Percentiles rank a stretch among this genome's conserved stretches.
These are phyloP conservation scores for Choiromyces venosus DNA, from an alignment of 495 filamentous ascomycete genomes.

Conservation along the genomic window DNA sequence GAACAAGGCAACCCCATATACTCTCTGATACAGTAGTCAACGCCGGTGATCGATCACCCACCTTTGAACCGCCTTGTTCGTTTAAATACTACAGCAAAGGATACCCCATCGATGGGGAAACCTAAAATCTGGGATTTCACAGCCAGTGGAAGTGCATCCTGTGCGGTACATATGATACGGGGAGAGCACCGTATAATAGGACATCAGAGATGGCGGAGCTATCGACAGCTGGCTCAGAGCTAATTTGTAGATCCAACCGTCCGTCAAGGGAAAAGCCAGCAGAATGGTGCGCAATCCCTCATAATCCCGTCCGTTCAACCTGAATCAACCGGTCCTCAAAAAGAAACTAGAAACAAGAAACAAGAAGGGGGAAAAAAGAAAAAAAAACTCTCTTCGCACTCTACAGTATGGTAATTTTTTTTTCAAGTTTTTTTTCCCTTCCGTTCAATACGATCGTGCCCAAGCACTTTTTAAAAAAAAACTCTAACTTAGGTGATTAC, in stretches of 20 bases:
- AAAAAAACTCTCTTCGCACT: not conserved
- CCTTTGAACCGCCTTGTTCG: not conserved
- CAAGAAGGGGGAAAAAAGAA: not conserved
- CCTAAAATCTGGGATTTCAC: not conserved
- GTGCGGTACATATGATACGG: not conserved
- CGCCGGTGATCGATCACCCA: not conserved
- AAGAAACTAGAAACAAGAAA: not conserved
- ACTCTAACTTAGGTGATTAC: not conserved
- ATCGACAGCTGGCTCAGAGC: not conserved
- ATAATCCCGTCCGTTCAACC: not conserved
- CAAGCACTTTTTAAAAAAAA: too few relatives aligned
- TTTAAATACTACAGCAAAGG: not conserved
- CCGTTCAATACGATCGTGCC: too few relatives aligned
- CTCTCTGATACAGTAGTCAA: not conserved
- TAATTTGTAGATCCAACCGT: not conserved
- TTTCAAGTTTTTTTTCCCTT: not conserved
- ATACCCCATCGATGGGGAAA: not conserved
- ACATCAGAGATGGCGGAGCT: not conserved
- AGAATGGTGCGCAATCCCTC: not conserved
- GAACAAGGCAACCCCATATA: not conserved
- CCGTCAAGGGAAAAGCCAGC: not conserved
- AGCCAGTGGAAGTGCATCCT: not conserved
- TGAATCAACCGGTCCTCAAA: not conserved
- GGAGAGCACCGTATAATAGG: not conserved
- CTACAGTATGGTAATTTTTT: not conserved